Evolutionary conservation across 768 basidiomycete genomes (phyloP).

Genomic region (Suillus paluster): DNA sequence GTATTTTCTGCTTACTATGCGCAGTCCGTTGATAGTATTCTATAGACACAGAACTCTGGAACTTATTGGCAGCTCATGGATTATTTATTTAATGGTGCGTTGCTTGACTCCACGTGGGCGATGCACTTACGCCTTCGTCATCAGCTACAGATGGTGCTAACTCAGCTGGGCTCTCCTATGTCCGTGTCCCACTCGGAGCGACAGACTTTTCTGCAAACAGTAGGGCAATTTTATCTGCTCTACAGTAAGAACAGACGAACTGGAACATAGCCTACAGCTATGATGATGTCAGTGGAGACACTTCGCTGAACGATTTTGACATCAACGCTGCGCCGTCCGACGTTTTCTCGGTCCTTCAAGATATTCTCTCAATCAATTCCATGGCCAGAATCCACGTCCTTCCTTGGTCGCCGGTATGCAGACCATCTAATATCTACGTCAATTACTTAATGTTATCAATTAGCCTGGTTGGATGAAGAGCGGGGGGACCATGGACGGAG

Average conservation of each 20-base stretch:
- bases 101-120: not conserved
- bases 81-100: slow-evolving; percentile 55
- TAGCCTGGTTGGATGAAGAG: slow-evolving; percentile 85
- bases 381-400: slow-evolving; percentile 58
- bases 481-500: slow-evolving; percentile 68
- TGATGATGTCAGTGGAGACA: slow-evolving; percentile 67
- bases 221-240: slow-evolving; percentile 29
- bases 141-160: slow-evolving; percentile 60
- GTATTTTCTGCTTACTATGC: not conserved
- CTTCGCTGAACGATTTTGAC: slow-evolving; percentile 59
- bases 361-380: slow-evolving; percentile 63
- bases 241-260: slow-evolving; percentile 5
- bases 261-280: slow-evolving; percentile 57
- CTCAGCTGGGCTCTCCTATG: slow-evolving; percentile 68
- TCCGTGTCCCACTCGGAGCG: slow-evolving; percentile 74
- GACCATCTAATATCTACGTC: not conserved
- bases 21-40: slow-evolving; percentile 1
- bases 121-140: not conserved
- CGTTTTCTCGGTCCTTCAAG: slow-evolving; percentile 63
- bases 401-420: slow-evolving; percentile 76
- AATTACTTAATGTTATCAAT: slow-evolving; percentile 1
- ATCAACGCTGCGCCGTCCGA: slow-evolving; percentile 62
- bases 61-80: slow-evolving; percentile 64
- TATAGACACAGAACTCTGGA: slow-evolving; percentile 50
- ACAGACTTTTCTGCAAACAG: slow-evolving; percentile 70